Conservation (phyloP, 2,329 filamentous ascomycete genomes). For the Eurotiales sp. region DNA sequence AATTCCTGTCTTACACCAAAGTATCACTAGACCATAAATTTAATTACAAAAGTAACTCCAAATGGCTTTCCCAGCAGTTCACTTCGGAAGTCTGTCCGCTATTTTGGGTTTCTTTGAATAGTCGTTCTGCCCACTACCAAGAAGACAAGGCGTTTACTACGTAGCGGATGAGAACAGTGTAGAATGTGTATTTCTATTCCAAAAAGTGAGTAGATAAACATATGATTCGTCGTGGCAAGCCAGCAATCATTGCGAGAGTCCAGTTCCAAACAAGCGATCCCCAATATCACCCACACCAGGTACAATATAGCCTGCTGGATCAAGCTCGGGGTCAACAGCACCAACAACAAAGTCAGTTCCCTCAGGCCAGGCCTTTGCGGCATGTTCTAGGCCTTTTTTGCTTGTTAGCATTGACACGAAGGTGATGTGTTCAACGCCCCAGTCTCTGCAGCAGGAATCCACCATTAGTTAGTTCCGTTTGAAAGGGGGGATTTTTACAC, state of each 20-base stretch:
- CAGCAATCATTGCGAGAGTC: constrained; percentile 8
- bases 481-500: neutral
- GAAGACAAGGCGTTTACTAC: neutral
- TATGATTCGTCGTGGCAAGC: neutral
- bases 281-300: constrained; percentile 29
- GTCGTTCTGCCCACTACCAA: neutral
- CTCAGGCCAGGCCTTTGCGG: constrained; percentile 24
- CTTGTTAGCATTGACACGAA: constrained; percentile 25
- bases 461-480: neutral
- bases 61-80: neutral
- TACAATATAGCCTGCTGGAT: constrained; percentile 25
- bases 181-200: too few species aligned
- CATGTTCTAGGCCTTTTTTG: constrained; percentile 19
- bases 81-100: neutral
- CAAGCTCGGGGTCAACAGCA: constrained; percentile 21
- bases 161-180: too few species aligned
- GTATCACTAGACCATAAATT: constrained; percentile 1
- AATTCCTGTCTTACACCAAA: neutral
- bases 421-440: constrained; percentile 26
- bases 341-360: constrained; percentile 25
- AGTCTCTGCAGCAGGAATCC: constrained; percentile 18
- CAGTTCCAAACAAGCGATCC: constrained; percentile 27
- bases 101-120: too few species aligned
- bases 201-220: neutral
- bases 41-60: neutral